Base-by-base conservation (phyloP, 2,329 filamentous ascomycete species). In the Acephala macrosclerotiorum region DNA sequence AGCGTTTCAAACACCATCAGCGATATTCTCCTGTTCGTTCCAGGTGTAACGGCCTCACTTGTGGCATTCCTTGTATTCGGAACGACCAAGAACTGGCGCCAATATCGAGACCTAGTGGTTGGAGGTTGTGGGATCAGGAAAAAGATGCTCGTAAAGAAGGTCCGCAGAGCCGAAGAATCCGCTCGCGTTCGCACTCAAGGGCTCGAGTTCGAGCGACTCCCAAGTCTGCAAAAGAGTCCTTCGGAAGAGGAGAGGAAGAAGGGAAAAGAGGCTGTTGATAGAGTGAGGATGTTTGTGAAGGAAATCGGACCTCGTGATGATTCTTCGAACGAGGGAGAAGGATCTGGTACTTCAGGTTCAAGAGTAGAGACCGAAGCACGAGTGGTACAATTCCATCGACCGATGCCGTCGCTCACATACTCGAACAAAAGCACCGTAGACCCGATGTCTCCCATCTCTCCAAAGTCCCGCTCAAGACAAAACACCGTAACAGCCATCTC, bases 11-110 rank as follows among this genome's bases (percentile, higher is more conserved):
- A 73, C 26, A 76, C 79, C 2, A 75, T 71, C 1, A 58, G 59
- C 6, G 77, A 79, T 45, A 74, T 79, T 40, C 29, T 76, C 0
- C 69, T 79, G 5, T 81, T 81, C 61, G 71, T 79, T 0, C 80
- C 80, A 2, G 80, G 79, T 18, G 78, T 79, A 0, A 74, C 79
- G 11, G 75, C 77, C 6, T 75, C 75, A 20, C 67, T 80, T 1
- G 71, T 80, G 3, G 70, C 72, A 3, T 82, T 81, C 45, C 61
- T 80, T 49, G 77, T 82, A 2, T 81, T 82, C 64, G 80, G 80
- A 9, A 82, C 80, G 0, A 80, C 79, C 1, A 77, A 77, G 63
- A 76, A 74, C 5, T 80, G 69, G 69, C 61, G 67, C 33, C 71
- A 75, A 60, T 75, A 76, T 53, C 63, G 70, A 29, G 66, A 74